Base-by-base conservation (phyloP, 2,329 filamentous ascomycete genomes). In the Parafenestella ontariensis region DNA sequence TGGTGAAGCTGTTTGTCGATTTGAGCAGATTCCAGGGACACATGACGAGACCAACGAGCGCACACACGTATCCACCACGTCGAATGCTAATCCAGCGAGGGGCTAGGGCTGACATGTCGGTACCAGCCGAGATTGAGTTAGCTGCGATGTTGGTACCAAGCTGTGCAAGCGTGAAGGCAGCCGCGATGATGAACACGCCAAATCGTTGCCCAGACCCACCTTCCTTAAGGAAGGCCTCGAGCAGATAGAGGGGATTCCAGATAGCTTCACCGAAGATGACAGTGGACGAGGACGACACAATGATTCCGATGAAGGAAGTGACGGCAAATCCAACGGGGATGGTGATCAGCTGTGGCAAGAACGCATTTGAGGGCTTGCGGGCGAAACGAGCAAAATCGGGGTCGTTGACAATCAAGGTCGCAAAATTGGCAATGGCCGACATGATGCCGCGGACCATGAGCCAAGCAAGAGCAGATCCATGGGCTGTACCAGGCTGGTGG, bases 341-440 rank as follows among this genome's bases (percentile, higher is more conserved):
- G 26, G 79, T 82, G 58, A 82, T 53, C 1, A 96, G 80, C 76
- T 96, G 92, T 0, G 92, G 88, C 86, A 89, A 91, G 6, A 96
- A 70, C 0, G 91, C 90, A 70, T 95, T 90, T 17, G 79, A 83
- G 1, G 91, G 91, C 70, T 88, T 91, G 18, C 79, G 78, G 2
- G 92, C 90, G 68, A 96, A 97, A 73, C 93, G 89, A 18, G 90
- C 82, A 73, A 96, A 96, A 70, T 96, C 92, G 0, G 90, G 90
- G 62, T 91, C 88, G 73, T 96, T 85, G 61, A 83, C 80, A 63
- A 96, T 95, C 29, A 96, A 82, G 0, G 92, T 92, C 1, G 92
- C 90, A 70, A 96, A 96, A 78, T 96, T 96, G 66, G 91, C 90
- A 61, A 97, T 92, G 3, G 90, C 88, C 21, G 85, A 88, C 92